These are phyloP conservation scores for Erysimum cheiranthoides DNA, from an alignment of 345 rosid genomes.

Conservation along the genomic window DNA sequence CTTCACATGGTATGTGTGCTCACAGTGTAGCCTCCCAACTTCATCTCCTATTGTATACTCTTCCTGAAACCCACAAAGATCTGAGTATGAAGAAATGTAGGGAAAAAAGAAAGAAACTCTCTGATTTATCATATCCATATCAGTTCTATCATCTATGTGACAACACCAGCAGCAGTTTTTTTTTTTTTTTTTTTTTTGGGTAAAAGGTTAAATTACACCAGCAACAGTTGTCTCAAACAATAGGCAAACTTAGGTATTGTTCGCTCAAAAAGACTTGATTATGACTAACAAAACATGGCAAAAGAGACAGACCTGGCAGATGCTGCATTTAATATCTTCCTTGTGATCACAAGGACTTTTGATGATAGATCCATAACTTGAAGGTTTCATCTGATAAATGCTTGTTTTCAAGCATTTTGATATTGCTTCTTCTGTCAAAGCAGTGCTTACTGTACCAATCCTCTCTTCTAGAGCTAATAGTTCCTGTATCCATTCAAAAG, in stretches of 20 bases:
- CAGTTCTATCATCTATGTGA: not conserved
- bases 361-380: slow-evolving; percentile 41
- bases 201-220: too few relatives aligned
- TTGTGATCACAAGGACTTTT: slow-evolving; percentile 37
- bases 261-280: not conserved
- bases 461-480: slow-evolving; percentile 93
- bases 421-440: slow-evolving; percentile 83
- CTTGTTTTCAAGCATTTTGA: slow-evolving; percentile 68
- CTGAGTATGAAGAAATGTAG: slow-evolving; percentile 14
- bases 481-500: slow-evolving; percentile 59
- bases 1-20: slow-evolving; percentile 68
- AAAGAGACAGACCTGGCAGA: slow-evolving; percentile 76
- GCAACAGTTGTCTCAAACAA: not conserved
- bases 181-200: too few relatives aligned
- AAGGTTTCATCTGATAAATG: slow-evolving; percentile 51
- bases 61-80: slow-evolving; percentile 61
- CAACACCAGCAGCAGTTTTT: too few relatives aligned
- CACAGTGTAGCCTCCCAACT: slow-evolving; percentile 78
- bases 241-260: slow-evolving; percentile 13
- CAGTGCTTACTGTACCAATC: slow-evolving; percentile 96
- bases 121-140: slow-evolving; percentile 3
- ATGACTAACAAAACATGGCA: slow-evolving; percentile 24
- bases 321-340: slow-evolving; percentile 79
- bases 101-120: not conserved
- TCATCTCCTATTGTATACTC: slow-evolving; percentile 79